Evolutionary conservation across 78 protist genomes (phyloP), one percentile per base, ranked within the genome.

Genomic region (Dictyostelium brefeldianum): DNA sequence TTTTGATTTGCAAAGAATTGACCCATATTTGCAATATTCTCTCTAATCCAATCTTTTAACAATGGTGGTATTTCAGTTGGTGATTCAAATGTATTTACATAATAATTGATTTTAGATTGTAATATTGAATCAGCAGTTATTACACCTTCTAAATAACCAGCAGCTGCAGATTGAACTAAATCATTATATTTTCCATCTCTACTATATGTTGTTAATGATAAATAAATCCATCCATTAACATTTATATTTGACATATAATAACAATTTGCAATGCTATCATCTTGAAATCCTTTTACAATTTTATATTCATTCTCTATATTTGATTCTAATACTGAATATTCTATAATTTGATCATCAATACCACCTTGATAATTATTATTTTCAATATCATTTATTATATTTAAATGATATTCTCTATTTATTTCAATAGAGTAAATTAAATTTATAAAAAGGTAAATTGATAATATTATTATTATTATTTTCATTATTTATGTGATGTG

Each of bases 141-240:
- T 18, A 17, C 43, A 20, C 97, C 97, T 78, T 96, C 97, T 56
- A 96, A 50, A 56, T 81, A 92, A 43, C 97, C 97, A 17, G 91
- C 94, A 18, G 96, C 97, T 20, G 67, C 41, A 14, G 83, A 83
- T 43, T 96, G 96, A 3, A 47, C 41, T 6, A 31, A 71, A 67
- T 95, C 97, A 78, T 59, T 36, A 48, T 53, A 75, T 20, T 43
- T 22, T 4, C 78, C 51, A 78, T 81, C 81, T 36, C 43, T 36
- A 36, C 43, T 36, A 36, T 36, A 36, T n/a, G 96, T 64, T 18
- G 9, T 20, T n/a, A 94, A 27, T 51, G 89, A 82, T 18, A 94
- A 5, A 73, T 84, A 85, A 4, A 71, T 73, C 96, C 96, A 92
- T 17, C 96, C 96, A 51, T 54, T 78, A 0, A 54, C 47, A 11